Base-by-base conservation (phyloP, 768 basidiomycete genomes). In the Mycena metata region DNA sequence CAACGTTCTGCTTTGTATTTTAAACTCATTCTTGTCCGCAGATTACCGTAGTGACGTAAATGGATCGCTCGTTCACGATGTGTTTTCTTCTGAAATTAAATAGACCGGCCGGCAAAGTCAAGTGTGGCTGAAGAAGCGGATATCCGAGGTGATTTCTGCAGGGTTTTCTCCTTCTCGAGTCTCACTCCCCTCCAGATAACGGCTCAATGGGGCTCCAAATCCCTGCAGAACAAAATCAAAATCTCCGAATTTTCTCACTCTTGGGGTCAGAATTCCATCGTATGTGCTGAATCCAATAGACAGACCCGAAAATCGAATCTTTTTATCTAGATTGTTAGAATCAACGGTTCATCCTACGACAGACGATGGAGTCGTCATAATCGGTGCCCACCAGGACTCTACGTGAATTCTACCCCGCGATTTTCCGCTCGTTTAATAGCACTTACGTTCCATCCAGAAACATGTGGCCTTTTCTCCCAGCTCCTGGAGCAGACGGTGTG, bases 331-430 rank as follows among this genome's bases (percentile, higher is more conserved):
- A 89, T 96, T 72, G 84, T 89, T 54, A 86, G 87, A 75, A 92
- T 96, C 75, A 88, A 90, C 74, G 94, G 94, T 58, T 87, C 91
- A 30, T 88, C 90, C 19, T n/a, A 76, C 82, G 13, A 79, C 76
- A 19, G 89, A 92, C 73, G 86, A 91, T 60, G 84, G 85, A 19
- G 84, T 90, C 52, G 84, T 96, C 41, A 82, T 96, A 69, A 82
- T 96, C 71, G 85, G 88, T 43, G 95, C 95, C 47, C 95, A 96
- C 78, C 93, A 91, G 77, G 95, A 96, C 77, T 94, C 91, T 88
- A 73, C 74, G 73, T 66, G 50, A 59, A 60, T 65, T 60, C 68
- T 50, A 54, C 61, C 60, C 36, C 60, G 54, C 57, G 49, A 49
- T 52, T 26, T 54, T 67, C 56, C 59, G 16, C 26, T 60, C 26